A percentile compares a stretch with the other conserved stretches of the same genome.
Evolutionary conservation across 2,329 filamentous ascomycete genomes (phyloP).

Genomic region (Epichloe gansuensis): DNA sequence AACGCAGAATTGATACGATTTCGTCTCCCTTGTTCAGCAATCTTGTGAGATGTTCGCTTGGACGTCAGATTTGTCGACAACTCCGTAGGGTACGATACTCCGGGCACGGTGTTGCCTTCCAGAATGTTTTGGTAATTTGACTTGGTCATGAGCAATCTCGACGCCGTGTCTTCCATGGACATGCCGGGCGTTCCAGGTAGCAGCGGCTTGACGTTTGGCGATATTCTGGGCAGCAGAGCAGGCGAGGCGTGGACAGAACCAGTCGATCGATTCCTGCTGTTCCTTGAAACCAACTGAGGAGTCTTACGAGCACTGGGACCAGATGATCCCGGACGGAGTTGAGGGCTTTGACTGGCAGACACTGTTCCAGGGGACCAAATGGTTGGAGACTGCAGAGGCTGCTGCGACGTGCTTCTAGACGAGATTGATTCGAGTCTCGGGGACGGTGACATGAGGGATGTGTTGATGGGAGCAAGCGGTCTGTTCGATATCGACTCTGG

Average conservation of each 20-base stretch:
- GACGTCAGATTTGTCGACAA: constrained; percentile 89
- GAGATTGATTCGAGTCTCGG: constrained; percentile 24
- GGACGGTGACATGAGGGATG: constrained; percentile 27
- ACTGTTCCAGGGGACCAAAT: constrained; percentile 28
- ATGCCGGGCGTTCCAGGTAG: constrained; percentile 48
- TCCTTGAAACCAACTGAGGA: constrained; percentile 41
- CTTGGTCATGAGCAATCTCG: constrained; percentile 77
- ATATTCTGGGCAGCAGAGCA: constrained; percentile 77
- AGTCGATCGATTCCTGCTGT: constrained; percentile 58
- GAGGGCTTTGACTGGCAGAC: constrained; percentile 55
- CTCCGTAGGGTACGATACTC: constrained; percentile 79
- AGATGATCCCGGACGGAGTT: constrained; percentile 39
- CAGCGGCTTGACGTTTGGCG: constrained; percentile 85
- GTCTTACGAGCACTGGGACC: constrained; percentile 37
- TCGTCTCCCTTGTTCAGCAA: constrained; percentile 87
- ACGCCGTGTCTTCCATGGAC: constrained; percentile 46
- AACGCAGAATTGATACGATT: constrained; percentile 93
- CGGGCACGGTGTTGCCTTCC: constrained; percentile 81
- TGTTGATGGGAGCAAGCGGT: constrained; percentile 23
- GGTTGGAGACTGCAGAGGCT: constrained; percentile 35
- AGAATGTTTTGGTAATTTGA: constrained; percentile 98
- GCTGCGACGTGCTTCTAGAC: constrained; percentile 39
- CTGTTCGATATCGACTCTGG: constrained; percentile 50
- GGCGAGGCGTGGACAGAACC: constrained; percentile 71
- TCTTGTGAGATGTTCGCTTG: constrained; percentile 94